Conservation (phyloP, 441 rosid species). For the Eutrema salsugineum region DNA sequence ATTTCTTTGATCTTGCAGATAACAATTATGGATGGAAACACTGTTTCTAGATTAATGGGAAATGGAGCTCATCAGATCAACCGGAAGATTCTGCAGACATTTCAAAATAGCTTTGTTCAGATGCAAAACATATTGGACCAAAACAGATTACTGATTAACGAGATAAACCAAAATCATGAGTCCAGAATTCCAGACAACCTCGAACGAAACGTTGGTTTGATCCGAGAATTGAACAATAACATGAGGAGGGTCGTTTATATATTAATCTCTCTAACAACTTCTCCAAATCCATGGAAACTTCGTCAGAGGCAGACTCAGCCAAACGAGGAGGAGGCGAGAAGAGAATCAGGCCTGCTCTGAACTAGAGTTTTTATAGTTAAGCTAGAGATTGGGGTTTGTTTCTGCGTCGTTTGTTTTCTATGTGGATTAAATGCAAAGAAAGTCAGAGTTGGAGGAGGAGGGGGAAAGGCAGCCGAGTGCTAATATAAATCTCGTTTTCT, state of each 20-base stretch:
- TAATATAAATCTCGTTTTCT: neutral
- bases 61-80: slow-evolving; percentile 50
- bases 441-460: neutral
- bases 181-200: slow-evolving; percentile 78
- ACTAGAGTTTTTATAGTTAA: neutral
- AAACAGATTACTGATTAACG: slow-evolving; percentile 72
- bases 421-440: neutral
- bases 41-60: slow-evolving; percentile 36
- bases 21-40: slow-evolving; percentile 58
- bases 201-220: slow-evolving; percentile 72
- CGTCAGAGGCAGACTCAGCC: slow-evolving; percentile 70
- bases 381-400: neutral
- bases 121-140: slow-evolving; percentile 79
- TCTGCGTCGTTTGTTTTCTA: neutral
- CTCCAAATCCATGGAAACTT: slow-evolving; percentile 54
- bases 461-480: neutral
- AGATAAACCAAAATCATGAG: slow-evolving; percentile 91
- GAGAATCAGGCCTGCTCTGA: slow-evolving; percentile 42
- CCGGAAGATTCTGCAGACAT: slow-evolving; percentile 53
- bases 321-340: slow-evolving; percentile 42
- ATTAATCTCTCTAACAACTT: slow-evolving; percentile 67
- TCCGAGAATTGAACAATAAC: slow-evolving; percentile 85
- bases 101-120: slow-evolving; percentile 68
- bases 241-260: slow-evolving; percentile 76
- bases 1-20: neutral